Percentiles rank a stretch among this genome's conserved stretches.
Conservation (phyloP, 139 green algal species). For the Trebouxia sp. region DNA sequence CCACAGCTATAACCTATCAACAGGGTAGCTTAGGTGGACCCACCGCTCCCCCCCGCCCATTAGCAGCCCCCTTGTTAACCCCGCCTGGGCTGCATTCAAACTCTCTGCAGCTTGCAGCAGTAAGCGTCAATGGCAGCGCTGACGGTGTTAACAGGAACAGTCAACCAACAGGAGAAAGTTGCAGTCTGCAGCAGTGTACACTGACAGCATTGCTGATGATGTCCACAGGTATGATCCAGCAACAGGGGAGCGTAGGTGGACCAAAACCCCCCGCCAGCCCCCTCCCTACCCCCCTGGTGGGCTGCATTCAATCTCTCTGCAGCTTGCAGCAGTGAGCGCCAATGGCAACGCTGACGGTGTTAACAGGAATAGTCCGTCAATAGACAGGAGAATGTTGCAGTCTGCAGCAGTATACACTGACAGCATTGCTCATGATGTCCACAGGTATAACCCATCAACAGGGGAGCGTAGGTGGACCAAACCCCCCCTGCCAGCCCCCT, state of each 20-base stretch:
- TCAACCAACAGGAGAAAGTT: too few species aligned
- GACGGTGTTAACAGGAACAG: too few species aligned
- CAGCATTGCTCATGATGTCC: too few species aligned
- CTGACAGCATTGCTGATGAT: too few species aligned
- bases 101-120: slow-evolving; percentile 41
- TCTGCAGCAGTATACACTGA: neutral
- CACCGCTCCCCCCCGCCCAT: slow-evolving; percentile 39
- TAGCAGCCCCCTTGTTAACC: slow-evolving; percentile 42
- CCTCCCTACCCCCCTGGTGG: slow-evolving; percentile 61
- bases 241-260: slow-evolving; percentile 71
- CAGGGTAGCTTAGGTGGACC: slow-evolving; percentile 66
- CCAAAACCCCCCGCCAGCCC: slow-evolving; percentile 32
- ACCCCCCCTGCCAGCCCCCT: slow-evolving; percentile 32
- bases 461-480: slow-evolving; percentile 70
- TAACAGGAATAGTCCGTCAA: too few species aligned
- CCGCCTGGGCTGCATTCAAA: slow-evolving; percentile 51
- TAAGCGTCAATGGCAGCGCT: too few species aligned
- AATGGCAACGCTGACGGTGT: too few species aligned
- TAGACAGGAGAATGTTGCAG: too few species aligned
- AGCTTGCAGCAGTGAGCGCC: too few species aligned
- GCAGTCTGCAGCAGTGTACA: too few species aligned
- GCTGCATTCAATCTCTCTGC: slow-evolving; percentile 42
- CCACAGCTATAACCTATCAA: slow-evolving; percentile 66
- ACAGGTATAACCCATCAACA: slow-evolving; percentile 59
- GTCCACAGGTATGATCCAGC: slow-evolving; percentile 62